Conservation (phyloP, 768 basidiomycete genomes). For the Russula emetica region DNA sequence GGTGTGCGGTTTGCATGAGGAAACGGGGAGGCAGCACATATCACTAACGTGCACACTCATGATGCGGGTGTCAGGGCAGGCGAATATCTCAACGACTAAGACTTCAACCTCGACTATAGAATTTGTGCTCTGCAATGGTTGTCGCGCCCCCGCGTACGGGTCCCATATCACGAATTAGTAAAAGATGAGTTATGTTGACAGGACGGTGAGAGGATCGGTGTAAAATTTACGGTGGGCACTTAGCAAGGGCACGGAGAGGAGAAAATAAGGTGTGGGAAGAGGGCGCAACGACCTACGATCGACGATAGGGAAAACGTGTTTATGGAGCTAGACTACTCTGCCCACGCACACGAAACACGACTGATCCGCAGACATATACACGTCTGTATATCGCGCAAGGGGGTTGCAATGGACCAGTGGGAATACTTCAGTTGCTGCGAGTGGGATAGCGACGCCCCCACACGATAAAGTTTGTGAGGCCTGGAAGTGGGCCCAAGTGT, state of each 20-base stretch:
- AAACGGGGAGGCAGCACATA: not conserved
- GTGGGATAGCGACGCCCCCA: not conserved
- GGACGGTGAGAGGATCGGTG: not conserved
- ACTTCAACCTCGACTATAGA: not conserved
- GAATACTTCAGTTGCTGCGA: not conserved
- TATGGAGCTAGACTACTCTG: not conserved
- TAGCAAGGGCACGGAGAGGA: constrained; percentile 8
- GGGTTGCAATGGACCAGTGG: not conserved
- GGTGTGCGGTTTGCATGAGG: not conserved
- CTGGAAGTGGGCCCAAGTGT: not conserved
- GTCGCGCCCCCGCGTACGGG: not conserved
- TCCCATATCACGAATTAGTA: not conserved
- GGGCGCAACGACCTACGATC: constrained; percentile 8
- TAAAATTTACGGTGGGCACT: not conserved
- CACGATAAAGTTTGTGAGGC: not conserved
- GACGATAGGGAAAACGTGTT: not conserved
- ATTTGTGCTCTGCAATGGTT: not conserved
- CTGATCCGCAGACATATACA: not conserved
- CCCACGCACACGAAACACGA: constrained; percentile 11
- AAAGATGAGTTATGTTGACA: not conserved
- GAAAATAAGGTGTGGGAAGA: constrained; percentile 15
- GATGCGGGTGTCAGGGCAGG: not conserved
- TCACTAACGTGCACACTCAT: not conserved
- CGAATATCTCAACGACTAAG: not conserved
- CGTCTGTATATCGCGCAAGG: not conserved